Conservation (phyloP, 2,329 filamentous ascomycete species). For the Penicillium sp. region DNA sequence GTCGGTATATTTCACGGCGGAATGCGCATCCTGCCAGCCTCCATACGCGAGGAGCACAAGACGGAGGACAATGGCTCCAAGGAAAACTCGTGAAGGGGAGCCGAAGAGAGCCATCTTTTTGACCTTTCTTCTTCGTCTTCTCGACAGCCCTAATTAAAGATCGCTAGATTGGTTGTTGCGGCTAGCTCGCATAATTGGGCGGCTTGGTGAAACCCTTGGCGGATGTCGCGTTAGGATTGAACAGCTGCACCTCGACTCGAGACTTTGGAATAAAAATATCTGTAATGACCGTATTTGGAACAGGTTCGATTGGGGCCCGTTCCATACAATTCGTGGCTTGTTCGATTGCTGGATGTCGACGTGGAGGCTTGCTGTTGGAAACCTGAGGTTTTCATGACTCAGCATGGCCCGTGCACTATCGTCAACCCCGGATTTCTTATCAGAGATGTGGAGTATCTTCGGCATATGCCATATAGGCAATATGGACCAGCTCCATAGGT, state of each 20-base stretch:
- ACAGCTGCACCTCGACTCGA: not conserved
- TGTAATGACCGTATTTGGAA: not conserved
- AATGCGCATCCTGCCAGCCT: slow-evolving; percentile 85
- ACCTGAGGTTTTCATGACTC: not conserved
- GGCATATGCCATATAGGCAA: too few relatives aligned
- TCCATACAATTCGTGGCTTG: not conserved
- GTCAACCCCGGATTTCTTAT: not conserved
- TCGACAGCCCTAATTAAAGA: not conserved
- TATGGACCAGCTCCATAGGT: too few relatives aligned
- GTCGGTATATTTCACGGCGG: slow-evolving; percentile 94
- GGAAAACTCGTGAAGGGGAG: slow-evolving; percentile 35
- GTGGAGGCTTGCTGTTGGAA: slow-evolving; percentile 2
- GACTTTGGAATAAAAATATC: not conserved
- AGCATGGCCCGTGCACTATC: not conserved
- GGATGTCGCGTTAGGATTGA: not conserved
- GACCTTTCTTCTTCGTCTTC: not conserved
- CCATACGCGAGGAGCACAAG: slow-evolving; percentile 76
- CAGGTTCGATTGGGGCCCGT: not conserved
- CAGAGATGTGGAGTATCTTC: not conserved
- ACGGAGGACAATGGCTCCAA: slow-evolving; percentile 58
- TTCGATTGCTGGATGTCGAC: not conserved
- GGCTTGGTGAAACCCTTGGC: not conserved
- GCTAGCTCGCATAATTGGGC: slow-evolving; percentile 7
- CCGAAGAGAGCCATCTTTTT: slow-evolving; percentile 29
- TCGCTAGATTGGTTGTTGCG: not conserved